Conservation (phyloP, 176 grass and related monocot genomes). For the Themeda triandra region DNA sequence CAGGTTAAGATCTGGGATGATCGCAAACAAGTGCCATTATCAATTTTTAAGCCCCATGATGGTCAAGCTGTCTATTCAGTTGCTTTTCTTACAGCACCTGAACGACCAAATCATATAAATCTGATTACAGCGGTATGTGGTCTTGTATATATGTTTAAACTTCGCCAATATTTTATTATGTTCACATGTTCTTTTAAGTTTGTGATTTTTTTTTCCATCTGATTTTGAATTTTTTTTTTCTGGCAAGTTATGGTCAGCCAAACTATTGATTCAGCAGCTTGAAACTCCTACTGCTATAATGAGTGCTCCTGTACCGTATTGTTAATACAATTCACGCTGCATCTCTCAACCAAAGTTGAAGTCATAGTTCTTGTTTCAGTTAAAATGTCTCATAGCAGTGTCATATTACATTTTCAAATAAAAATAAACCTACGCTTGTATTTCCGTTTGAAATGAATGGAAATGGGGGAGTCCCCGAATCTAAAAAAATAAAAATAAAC, state of each 20-base stretch:
- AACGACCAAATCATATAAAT: constrained; percentile 90
- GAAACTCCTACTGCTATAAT: neutral
- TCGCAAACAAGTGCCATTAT: constrained; percentile 58
- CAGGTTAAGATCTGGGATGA: constrained; percentile 99
- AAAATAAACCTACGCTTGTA: neutral
- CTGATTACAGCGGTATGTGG: constrained; percentile 83
- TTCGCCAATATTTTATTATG: neutral
- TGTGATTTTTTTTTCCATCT: neutral
- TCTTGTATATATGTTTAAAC: constrained; percentile 26
- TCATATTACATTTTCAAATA: neutral
- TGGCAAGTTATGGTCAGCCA: neutral
- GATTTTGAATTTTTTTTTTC: neutral
- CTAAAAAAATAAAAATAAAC: neutral
- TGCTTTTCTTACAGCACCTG: constrained; percentile 82
- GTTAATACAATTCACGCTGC: neutral
- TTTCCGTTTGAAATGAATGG: no score
- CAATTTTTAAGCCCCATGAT: constrained; percentile 81
- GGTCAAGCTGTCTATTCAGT: constrained; percentile 87
- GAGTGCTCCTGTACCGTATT: neutral
- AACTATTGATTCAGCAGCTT: neutral
- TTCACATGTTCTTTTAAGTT: constrained; percentile 3
- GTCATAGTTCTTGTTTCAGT: neutral
- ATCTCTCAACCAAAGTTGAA: neutral
- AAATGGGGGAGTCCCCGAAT: no score
- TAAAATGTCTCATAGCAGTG: neutral